phyloP scores from a whole-genome alignment of 1,139 yeast species.

The Diutina ranongensis region DNA sequence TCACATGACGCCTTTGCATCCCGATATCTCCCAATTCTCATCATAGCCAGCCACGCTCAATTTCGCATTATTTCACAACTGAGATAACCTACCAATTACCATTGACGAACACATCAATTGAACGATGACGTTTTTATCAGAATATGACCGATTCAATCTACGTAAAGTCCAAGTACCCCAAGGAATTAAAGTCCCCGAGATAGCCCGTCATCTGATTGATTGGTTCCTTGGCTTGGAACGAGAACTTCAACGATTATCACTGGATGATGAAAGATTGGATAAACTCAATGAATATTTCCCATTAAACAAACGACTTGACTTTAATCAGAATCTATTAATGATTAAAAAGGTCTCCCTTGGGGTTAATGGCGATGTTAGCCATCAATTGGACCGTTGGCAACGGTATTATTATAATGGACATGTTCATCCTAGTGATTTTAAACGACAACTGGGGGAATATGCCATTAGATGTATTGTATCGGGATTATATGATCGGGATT shows the following conservation, averaged over 20 bases:
- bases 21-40: no score
- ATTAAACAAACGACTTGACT: not conserved
- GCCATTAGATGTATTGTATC: not conserved
- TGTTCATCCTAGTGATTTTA: not conserved
- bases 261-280: not conserved
- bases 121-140: not conserved
- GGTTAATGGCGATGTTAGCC: not conserved
- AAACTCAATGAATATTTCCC: slow-evolving; percentile 4
- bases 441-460: not conserved
- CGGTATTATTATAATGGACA: not conserved
- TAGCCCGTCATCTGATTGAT: not conserved
- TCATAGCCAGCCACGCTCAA: not conserved
- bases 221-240: not conserved
- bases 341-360: not conserved
- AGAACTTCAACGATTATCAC: not conserved
- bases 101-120: not conserved
- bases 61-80: not conserved
- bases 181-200: not conserved
- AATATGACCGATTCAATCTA: not conserved
- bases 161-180: not conserved
- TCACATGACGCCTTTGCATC: no score
- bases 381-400: slow-evolving; percentile 1
- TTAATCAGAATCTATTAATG: not conserved
- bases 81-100: no score
- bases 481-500: slow-evolving; percentile 1